Evolutionary conservation across 2,329 filamentous ascomycete species (phyloP).

Genomic region (Aspergillus ibericus): DNA sequence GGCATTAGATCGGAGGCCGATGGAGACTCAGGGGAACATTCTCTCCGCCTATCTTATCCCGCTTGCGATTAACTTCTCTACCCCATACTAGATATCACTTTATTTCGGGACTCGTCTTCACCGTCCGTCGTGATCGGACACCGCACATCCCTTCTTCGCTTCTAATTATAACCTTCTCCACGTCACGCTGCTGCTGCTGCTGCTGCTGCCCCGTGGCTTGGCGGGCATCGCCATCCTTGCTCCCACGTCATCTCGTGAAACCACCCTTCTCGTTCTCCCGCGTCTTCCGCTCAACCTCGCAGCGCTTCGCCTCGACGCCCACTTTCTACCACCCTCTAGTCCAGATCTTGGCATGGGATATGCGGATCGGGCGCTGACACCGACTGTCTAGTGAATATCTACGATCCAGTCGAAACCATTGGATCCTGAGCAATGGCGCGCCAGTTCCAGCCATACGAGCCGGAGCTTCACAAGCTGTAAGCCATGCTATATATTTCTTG

Average conservation of each 20-base stretch:
- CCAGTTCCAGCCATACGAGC: slow-evolving; percentile 25
- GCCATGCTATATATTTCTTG: slow-evolving; percentile 7
- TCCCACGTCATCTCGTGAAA: slow-evolving; percentile 18
- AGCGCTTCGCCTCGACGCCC: not conserved
- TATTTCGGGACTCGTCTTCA: no score
- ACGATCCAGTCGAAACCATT: not conserved
- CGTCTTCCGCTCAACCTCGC: not conserved
- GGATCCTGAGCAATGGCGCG: slow-evolving; percentile 28
- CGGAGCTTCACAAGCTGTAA: slow-evolving; percentile 27
- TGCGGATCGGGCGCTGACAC: slow-evolving; percentile 9
- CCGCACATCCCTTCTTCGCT: not conserved
- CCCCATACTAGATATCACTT: no score
- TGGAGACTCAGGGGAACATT: not conserved
- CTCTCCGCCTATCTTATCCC: not conserved
- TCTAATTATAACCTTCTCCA: not conserved
- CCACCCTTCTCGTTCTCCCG: not conserved
- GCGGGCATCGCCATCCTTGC: not conserved
- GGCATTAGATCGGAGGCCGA: not conserved
- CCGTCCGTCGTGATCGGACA: not conserved
- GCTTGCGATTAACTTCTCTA: not conserved
- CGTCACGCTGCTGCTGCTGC: not conserved
- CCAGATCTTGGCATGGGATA: slow-evolving; percentile 4
- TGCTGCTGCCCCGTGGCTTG: slow-evolving; percentile 2
- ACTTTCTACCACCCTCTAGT: not conserved
- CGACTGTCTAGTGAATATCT: slow-evolving; percentile 1